Conservation (phyloP, 139 green algal genomes). For the Volvox reticuliferus region DNA sequence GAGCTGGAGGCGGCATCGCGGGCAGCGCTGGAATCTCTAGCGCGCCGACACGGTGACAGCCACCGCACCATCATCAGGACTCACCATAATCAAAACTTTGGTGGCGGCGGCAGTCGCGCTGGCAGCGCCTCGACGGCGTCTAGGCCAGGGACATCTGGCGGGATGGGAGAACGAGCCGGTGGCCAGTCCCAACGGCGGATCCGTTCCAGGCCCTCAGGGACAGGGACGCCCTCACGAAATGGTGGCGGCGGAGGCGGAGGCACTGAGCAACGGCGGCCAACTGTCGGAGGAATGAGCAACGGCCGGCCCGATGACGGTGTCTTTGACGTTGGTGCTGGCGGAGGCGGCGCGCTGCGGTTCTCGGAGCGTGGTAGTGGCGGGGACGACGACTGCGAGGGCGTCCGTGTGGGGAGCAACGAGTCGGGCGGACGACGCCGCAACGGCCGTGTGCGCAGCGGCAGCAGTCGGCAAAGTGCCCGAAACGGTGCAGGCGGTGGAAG, state of each 20-base stretch:
- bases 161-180: background rate
- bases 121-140: conserved; percentile 11
- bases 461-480: background rate
- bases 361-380: background rate
- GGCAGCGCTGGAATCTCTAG: conserved; percentile 6
- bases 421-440: background rate
- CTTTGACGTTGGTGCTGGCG: background rate
- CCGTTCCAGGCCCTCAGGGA: background rate
- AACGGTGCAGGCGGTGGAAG: background rate
- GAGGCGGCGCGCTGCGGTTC: background rate
- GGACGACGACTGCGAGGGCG: background rate
- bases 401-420: background rate
- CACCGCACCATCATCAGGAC: background rate
- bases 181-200: background rate
- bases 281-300: background rate
- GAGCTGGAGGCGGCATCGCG: background rate
- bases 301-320: background rate
- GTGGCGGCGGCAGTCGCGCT: background rate
- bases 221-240: background rate
- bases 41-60: background rate
- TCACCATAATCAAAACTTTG: background rate
- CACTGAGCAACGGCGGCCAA: background rate
- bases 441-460: background rate
- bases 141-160: background rate
- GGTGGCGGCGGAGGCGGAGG: background rate